Percentiles rank a stretch among this genome's conserved stretches.
Conservation (phyloP, 2,329 filamentous ascomycete species). For the Sporothrix variecibatus region DNA sequence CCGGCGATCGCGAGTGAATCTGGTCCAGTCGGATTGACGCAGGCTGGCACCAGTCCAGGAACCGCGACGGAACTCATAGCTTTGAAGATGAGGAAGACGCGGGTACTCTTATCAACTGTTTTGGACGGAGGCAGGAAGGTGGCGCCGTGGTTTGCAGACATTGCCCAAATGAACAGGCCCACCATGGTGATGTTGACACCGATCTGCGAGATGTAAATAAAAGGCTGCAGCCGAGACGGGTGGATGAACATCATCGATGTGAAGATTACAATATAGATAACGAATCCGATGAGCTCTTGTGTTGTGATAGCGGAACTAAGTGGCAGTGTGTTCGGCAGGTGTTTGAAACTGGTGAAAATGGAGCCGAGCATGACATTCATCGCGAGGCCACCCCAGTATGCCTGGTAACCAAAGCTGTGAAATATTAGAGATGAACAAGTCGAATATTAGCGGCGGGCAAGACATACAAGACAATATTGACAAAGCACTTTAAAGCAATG, state of each 20-base stretch:
- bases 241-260: constrained; percentile 23
- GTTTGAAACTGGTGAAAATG: constrained; percentile 40
- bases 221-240: constrained; percentile 11
- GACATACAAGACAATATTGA: constrained; percentile 31
- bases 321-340: constrained; percentile 40
- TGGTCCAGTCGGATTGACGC: constrained; percentile 26
- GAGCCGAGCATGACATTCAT: constrained; percentile 28
- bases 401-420: constrained; percentile 31
- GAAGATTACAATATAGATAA: constrained; percentile 41
- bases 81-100: constrained; percentile 24
- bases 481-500: constrained; percentile 34
- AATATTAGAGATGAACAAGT: no score
- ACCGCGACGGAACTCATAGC: constrained; percentile 24
- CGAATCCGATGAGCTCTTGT: constrained; percentile 40
- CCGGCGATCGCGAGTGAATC: constrained; percentile 20
- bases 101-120: neutral
- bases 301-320: constrained; percentile 38
- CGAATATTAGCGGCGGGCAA: no score
- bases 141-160: constrained; percentile 26
- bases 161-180: constrained; percentile 26
- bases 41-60: constrained; percentile 24
- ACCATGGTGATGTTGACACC: constrained; percentile 18
- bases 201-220: constrained; percentile 13
- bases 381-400: constrained; percentile 30
- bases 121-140: neutral